phyloP scores from a whole-genome alignment of 306 rosid species.

The Pueraria montana region DNA sequence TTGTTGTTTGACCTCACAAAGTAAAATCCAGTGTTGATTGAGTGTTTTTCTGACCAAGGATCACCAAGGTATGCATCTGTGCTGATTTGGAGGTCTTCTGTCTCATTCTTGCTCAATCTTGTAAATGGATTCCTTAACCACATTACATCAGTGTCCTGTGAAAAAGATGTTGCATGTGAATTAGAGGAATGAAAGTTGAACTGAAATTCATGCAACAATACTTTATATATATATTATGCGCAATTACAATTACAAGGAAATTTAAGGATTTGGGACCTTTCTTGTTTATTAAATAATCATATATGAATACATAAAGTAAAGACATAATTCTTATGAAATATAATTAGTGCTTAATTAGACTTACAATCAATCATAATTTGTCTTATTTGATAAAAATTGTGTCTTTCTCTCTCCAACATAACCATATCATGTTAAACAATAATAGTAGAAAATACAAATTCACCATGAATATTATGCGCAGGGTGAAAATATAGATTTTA shows the following conservation, averaged over 20 bases:
- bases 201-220: neutral
- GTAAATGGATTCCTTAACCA: slow-evolving; percentile 86
- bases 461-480: too few species aligned
- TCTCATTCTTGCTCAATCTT: slow-evolving; percentile 63
- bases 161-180: neutral
- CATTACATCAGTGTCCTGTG: slow-evolving; percentile 82
- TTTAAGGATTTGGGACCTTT: neutral
- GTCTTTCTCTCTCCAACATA: too few species aligned
- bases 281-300: too few species aligned
- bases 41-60: slow-evolving; percentile 58
- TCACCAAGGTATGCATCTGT: slow-evolving; percentile 58
- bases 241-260: neutral
- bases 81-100: slow-evolving; percentile 76
- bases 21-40: slow-evolving; percentile 85
- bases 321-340: too few species aligned
- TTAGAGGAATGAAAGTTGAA: neutral
- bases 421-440: too few species aligned
- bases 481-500: too few species aligned
- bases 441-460: too few species aligned
- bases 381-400: too few species aligned
- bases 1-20: slow-evolving; percentile 70
- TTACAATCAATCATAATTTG: too few species aligned
- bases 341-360: too few species aligned
- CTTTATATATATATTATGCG: neutral
- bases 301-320: too few species aligned